A percentile compares a stretch with the other conserved stretches of the same genome.
phyloP scores from a whole-genome alignment of 768 basidiomycete species.

The Cantharellus cinnabarinus region DNA sequence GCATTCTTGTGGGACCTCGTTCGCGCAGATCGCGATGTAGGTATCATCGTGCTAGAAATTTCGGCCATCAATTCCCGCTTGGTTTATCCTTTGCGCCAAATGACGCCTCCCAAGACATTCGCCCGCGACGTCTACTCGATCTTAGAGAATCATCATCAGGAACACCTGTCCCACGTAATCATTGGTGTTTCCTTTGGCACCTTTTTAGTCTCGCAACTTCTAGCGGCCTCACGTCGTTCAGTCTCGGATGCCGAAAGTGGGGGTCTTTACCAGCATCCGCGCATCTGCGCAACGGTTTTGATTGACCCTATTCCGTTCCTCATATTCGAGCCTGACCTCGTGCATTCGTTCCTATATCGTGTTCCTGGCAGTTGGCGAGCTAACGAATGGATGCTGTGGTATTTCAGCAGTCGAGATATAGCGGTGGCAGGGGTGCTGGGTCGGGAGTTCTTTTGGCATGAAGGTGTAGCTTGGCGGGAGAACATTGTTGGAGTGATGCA shows the following conservation, averaged over 20 bases:
- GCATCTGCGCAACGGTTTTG: constrained; percentile 24
- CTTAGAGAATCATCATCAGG: constrained; percentile 23
- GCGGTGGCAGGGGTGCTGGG: constrained; percentile 38
- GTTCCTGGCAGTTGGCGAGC: constrained; percentile 20
- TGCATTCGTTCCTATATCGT: constrained; percentile 48
- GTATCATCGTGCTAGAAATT: constrained; percentile 38
- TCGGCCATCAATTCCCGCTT: constrained; percentile 43
- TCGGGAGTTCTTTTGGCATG: constrained; percentile 46
- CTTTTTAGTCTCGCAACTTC: constrained; percentile 31
- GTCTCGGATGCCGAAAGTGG: background rate
- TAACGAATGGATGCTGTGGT: constrained; percentile 49
- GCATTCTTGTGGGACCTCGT: constrained; percentile 30
- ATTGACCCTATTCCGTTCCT: constrained; percentile 48
- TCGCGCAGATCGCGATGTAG: constrained; percentile 27
- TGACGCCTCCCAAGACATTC: constrained; percentile 15
- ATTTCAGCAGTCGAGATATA: constrained; percentile 41
- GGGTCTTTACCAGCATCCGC: background rate
- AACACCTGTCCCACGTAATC: constrained; percentile 23
- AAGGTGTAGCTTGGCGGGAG: constrained; percentile 11
- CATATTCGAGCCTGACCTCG: constrained; percentile 39
- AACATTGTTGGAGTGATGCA: background rate
- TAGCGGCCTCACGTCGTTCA: constrained; percentile 18
- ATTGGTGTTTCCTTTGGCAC: constrained; percentile 21
- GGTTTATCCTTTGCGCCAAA: constrained; percentile 20
- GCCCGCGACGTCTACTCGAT: constrained; percentile 21